phyloP scores from a whole-genome alignment of 306 rosid genomes.

The Vigna radiata region DNA sequence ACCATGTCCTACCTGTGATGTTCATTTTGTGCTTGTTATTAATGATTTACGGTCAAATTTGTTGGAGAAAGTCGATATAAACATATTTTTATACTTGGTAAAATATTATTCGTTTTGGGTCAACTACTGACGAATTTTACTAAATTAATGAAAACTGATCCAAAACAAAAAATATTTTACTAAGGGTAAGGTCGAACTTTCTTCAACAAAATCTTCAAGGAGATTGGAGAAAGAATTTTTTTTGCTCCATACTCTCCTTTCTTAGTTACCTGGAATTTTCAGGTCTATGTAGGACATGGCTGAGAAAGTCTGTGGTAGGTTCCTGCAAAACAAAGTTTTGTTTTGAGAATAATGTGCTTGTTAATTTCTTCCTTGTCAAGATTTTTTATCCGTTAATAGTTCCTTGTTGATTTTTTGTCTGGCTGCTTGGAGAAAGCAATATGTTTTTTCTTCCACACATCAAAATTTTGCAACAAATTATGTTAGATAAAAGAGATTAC shows the following conservation, averaged over 20 bases:
- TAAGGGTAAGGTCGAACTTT: no score
- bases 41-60: not conserved
- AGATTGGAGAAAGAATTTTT: conserved; percentile 33
- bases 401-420: not conserved
- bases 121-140: no score
- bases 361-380: not conserved
- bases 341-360: not conserved
- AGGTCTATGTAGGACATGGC: not conserved
- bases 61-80: no score
- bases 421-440: not conserved
- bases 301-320: conserved; percentile 26
- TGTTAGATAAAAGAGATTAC: not conserved
- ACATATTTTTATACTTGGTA: no score
- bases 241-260: not conserved
- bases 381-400: not conserved
- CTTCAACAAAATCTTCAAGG: not conserved
- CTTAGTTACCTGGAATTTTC: not conserved
- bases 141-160: no score
- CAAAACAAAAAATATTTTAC: no score
- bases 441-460: not conserved
- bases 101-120: no score
- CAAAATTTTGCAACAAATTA: not conserved
- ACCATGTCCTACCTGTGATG: not conserved
- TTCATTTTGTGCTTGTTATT: not conserved
- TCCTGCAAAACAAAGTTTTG: not conserved